Conservation (phyloP, 106 monocot genomes). For the Alisma plantagoaquatica region DNA sequence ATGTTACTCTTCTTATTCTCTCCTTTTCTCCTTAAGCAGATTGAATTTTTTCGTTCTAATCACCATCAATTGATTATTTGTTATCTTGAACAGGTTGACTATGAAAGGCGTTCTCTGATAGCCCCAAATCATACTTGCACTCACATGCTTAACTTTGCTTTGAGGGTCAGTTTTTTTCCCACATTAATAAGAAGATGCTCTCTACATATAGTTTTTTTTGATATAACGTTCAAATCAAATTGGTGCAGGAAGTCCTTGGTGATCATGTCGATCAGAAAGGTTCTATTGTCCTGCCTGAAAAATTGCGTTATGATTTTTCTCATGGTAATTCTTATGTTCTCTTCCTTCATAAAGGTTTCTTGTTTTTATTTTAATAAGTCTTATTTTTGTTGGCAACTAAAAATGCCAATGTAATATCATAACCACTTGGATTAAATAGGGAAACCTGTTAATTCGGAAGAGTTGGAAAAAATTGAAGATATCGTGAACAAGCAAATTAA, state of each 20-base stretch:
- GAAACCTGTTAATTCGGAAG: conserved; percentile 79
- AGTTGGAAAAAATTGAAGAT: conserved; percentile 80
- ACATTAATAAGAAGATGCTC: background rate
- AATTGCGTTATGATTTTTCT: conserved; percentile 91
- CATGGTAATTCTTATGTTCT: conserved; percentile 54
- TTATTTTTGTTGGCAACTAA: no score
- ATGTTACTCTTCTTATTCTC: no score
- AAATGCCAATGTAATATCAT: background rate
- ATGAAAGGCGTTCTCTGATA: conserved; percentile 67
- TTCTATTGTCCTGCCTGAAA: conserved; percentile 98
- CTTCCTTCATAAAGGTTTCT: background rate
- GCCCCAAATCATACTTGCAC: conserved; percentile 98
- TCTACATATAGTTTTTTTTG: background rate
- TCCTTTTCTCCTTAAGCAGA: no score
- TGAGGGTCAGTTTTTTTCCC: conserved; percentile 47
- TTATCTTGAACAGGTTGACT: conserved; percentile 84
- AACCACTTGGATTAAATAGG: conserved; percentile 31
- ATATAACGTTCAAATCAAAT: background rate
- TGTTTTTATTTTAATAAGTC: no score
- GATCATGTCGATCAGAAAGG: conserved; percentile 98
- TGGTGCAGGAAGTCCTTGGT: conserved; percentile 85
- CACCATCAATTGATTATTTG: no score
- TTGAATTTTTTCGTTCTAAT: no score
- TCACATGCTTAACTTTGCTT: conserved; percentile 97
- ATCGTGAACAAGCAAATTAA: conserved; percentile 92